Conservation (phyloP, 2,329 filamentous ascomycete genomes). For the Pyricularia sp. region DNA sequence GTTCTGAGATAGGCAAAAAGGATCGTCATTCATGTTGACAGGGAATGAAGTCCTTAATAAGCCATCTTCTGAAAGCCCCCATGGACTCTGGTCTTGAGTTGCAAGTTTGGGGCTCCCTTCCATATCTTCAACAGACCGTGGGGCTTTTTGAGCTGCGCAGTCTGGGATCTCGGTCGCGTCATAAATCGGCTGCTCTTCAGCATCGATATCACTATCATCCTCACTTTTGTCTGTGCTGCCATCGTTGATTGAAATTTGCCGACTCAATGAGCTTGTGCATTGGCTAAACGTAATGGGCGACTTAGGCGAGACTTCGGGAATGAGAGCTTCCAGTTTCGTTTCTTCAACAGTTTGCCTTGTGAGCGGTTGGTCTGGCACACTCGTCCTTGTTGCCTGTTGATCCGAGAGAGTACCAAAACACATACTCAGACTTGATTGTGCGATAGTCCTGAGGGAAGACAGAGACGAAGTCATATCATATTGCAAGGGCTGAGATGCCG, state of each 20-base stretch:
- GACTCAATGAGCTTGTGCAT: background rate
- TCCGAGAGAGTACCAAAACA: background rate
- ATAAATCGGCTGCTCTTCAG: background rate
- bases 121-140: background rate
- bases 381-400: background rate
- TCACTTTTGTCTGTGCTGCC: background rate
- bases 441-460: background rate
- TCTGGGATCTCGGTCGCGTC: background rate
- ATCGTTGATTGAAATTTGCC: background rate
- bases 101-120: slow-evolving; percentile 4
- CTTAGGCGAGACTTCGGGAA: background rate
- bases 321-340: background rate
- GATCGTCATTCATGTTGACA: background rate
- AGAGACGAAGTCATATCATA: background rate
- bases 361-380: background rate
- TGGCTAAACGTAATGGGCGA: background rate
- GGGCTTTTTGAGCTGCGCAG: background rate
- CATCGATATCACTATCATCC: background rate
- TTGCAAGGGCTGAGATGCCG: background rate
- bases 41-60: background rate
- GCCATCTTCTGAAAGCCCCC: slow-evolving; percentile 1
- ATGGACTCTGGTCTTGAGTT: slow-evolving; percentile 13
- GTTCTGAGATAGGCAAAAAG: background rate
- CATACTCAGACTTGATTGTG: background rate
- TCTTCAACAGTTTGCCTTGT: background rate